phyloP scores from a whole-genome alignment of 2,329 filamentous ascomycete genomes.

The Cladophialophora exuberans region DNA sequence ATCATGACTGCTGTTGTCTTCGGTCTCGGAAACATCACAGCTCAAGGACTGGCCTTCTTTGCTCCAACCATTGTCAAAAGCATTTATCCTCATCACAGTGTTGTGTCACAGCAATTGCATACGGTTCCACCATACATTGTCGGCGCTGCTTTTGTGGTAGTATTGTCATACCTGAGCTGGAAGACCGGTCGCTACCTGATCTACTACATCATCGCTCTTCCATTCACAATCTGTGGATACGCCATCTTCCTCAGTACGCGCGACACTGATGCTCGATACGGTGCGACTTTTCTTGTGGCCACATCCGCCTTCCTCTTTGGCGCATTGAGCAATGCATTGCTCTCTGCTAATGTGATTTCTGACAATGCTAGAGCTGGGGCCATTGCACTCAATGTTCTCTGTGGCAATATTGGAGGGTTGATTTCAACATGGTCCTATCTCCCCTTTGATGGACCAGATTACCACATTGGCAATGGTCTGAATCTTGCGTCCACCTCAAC shows the following conservation, averaged over 20 bases:
- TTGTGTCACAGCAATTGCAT: conserved; percentile 68
- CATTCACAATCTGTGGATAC: conserved; percentile 70
- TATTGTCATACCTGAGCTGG: conserved; percentile 65
- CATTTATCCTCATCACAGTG: conserved; percentile 63
- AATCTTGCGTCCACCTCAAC: conserved; percentile 65
- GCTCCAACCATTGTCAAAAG: conserved; percentile 69
- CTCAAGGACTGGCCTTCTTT: conserved; percentile 72
- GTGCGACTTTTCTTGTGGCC: conserved; percentile 70
- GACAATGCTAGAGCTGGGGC: conserved; percentile 70
- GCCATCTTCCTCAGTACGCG: conserved; percentile 68
- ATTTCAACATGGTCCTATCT: conserved; percentile 69
- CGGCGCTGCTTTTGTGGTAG: conserved; percentile 66
- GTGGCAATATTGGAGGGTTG: conserved; percentile 72
- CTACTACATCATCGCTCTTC: conserved; percentile 63
- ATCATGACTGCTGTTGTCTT: conserved; percentile 62
- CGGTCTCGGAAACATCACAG: conserved; percentile 69
- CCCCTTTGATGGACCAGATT: conserved; percentile 66
- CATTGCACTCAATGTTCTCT: conserved; percentile 70
- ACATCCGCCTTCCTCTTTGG: conserved; percentile 66
- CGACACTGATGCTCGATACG: conserved; percentile 63
- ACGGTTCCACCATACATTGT: conserved; percentile 73
- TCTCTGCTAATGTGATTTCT: conserved; percentile 70
- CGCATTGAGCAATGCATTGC: conserved; percentile 67
- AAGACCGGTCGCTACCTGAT: conserved; percentile 62
- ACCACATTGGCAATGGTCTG: conserved; percentile 70